phyloP scores from a whole-genome alignment of 1,284 basidiomycete genomes.

The Lignosus rhinocerotis region DNA sequence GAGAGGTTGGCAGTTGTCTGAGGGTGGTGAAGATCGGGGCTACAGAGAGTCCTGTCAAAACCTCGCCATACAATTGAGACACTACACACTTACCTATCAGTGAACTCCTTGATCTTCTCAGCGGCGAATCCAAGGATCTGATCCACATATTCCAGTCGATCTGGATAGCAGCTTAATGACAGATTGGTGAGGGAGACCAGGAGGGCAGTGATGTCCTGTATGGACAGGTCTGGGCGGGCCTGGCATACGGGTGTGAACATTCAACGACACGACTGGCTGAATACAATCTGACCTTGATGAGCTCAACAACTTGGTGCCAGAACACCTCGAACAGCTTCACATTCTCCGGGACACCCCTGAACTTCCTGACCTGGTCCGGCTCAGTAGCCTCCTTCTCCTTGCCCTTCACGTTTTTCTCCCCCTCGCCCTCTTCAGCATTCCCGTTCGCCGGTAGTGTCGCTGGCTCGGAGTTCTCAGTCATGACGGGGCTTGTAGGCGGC shows the following conservation, averaged over 20 bases:
- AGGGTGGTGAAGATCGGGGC: constrained; percentile 84
- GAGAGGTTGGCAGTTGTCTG: constrained; percentile 89
- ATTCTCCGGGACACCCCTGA: constrained; percentile 90
- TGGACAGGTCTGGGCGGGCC: constrained; percentile 93
- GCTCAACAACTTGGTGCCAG: constrained; percentile 96
- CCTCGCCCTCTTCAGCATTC: constrained; percentile 32
- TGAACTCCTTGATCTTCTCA: constrained; percentile 82
- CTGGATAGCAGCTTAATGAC: constrained; percentile 93
- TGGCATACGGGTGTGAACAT: constrained; percentile 32
- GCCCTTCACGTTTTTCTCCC: constrained; percentile 48
- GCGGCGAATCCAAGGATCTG: constrained; percentile 88
- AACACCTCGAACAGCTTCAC: constrained; percentile 95
- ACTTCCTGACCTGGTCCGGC: constrained; percentile 60
- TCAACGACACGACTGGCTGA: not conserved
- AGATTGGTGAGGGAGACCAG: constrained; percentile 92
- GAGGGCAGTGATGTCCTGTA: constrained; percentile 93
- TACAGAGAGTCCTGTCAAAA: constrained; percentile 30
- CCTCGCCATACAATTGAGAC: too few species aligned
- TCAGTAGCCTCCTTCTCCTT: constrained; percentile 44
- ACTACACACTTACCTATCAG: constrained; percentile 58
- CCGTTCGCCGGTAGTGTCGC: constrained; percentile 24
- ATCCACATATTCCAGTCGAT: constrained; percentile 92
- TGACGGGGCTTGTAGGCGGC: constrained; percentile 30
- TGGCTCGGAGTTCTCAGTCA: constrained; percentile 21
- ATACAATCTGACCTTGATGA: constrained; percentile 75